Evolutionary conservation across 305 asterid genomes (phyloP).

Genomic region (Stenogyne calaminthoides): DNA sequence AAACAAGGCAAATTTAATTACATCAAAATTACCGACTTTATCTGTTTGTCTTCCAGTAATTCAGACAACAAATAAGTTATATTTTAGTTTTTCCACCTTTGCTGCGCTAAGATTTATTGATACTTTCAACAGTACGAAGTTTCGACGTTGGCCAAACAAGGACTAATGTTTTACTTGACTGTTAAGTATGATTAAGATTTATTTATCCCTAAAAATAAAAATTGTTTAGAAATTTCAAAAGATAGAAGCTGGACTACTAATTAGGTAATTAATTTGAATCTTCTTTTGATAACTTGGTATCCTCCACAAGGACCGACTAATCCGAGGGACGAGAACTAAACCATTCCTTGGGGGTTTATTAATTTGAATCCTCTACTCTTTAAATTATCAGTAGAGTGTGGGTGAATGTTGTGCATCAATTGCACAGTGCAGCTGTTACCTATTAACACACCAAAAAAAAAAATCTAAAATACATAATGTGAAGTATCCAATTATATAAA

Average conservation of each 20-base stretch:
- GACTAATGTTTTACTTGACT: conserved; percentile 14
- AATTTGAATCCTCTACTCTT: background rate
- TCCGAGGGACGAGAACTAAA: too few species aligned
- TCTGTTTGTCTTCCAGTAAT: conserved; percentile 29
- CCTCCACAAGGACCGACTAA: too few species aligned
- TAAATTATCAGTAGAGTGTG: too few species aligned
- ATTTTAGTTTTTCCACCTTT: conserved; percentile 20
- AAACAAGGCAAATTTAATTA: conserved; percentile 23
- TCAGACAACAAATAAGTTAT: conserved; percentile 5
- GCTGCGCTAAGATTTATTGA: conserved; percentile 8
- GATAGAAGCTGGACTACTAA: background rate
- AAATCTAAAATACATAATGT: too few species aligned
- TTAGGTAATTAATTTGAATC: too few species aligned
- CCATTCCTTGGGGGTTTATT: too few species aligned
- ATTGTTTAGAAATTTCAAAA: conserved; percentile 6
- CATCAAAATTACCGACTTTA: conserved; percentile 7
- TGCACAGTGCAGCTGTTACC: too few species aligned
- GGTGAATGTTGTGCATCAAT: too few species aligned
- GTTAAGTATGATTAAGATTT: conserved; percentile 20
- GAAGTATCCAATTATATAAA: too few species aligned
- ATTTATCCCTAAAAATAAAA: background rate
- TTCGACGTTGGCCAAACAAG: conserved; percentile 20
- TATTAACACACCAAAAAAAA: too few species aligned
- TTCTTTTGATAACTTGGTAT: too few species aligned
- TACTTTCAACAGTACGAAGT: conserved; percentile 22